phyloP scores from a whole-genome alignment of 768 basidiomycete genomes.

The Calvatia gigantea region DNA sequence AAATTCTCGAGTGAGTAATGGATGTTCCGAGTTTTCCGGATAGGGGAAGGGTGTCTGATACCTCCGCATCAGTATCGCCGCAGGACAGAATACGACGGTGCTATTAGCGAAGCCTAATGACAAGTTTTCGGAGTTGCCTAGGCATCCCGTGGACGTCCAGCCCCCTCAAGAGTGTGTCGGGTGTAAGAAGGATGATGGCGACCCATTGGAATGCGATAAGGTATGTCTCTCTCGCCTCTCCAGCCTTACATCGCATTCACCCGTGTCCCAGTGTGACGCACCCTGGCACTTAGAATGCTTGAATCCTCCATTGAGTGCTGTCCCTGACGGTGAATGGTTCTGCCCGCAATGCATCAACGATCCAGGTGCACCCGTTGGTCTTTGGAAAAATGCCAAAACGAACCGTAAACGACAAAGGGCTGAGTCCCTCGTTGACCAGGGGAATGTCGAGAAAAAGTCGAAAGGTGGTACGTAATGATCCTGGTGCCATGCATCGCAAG shows the following conservation, averaged over 20 bases:
- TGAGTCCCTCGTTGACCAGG: not conserved
- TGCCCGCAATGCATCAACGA: conserved; percentile 69
- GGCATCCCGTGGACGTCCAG: conserved; percentile 74
- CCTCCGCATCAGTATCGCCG: conserved; percentile 56
- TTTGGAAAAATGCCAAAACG: conserved; percentile 25
- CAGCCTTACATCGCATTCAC: not conserved
- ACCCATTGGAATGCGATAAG: conserved; percentile 90
- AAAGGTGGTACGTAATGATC: not conserved
- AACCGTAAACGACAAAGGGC: conserved; percentile 10
- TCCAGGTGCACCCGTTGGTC: conserved; percentile 52
- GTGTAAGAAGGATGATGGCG: conserved; percentile 69
- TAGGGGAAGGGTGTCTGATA: not conserved
- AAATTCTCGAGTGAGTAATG: conserved; percentile 73
- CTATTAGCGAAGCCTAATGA: conserved; percentile 77
- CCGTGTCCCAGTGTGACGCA: conserved; percentile 67
- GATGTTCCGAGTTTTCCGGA: not conserved
- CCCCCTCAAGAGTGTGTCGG: conserved; percentile 67
- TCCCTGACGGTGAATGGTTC: conserved; percentile 94
- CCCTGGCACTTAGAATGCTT: conserved; percentile 87
- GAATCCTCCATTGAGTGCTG: conserved; percentile 64
- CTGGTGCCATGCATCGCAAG: not conserved
- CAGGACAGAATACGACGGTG: conserved; percentile 83
- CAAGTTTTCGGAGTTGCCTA: conserved; percentile 70
- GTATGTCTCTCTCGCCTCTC: conserved; percentile 30
- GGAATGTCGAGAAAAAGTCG: not conserved